Percentiles rank a stretch among this genome's conserved stretches.
Conservation (phyloP, 2,329 filamentous ascomycete genomes). For the Alternaria infectoria region DNA sequence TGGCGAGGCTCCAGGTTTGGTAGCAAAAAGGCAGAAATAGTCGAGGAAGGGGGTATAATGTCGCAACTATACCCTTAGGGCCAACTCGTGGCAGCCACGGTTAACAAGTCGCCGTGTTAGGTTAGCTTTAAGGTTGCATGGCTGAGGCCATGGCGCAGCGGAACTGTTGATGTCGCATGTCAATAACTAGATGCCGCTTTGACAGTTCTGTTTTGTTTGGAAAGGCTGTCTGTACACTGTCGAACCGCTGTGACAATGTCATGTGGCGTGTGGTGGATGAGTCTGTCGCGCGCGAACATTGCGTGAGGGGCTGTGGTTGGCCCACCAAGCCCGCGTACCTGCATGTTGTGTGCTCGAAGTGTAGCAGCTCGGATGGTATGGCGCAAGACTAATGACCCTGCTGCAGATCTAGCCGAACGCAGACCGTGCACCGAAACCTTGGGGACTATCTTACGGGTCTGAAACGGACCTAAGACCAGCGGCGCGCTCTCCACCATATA, state of each 20-base stretch:
- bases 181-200: constrained; percentile 20
- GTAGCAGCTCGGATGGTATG: constrained; percentile 14
- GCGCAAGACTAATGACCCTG: constrained; percentile 15
- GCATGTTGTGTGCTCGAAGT: constrained; percentile 14
- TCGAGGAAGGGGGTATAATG: constrained; percentile 25
- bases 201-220: neutral
- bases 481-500: neutral
- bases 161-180: constrained; percentile 21
- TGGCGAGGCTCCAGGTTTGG: constrained; percentile 12
- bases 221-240: neutral
- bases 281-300: neutral
- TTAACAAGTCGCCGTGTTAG: constrained; percentile 12
- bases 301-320: neutral
- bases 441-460: constrained; percentile 21
- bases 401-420: constrained; percentile 27
- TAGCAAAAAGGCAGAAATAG: constrained; percentile 4
- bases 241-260: neutral
- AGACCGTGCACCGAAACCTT: constrained; percentile 26
- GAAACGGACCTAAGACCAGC: constrained; percentile 25
- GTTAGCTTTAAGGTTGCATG: constrained; percentile 15
- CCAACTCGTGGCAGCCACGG: constrained; percentile 6
- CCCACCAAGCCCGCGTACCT: neutral
- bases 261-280: neutral
- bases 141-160: constrained; percentile 6
- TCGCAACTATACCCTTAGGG: constrained; percentile 25